Base-by-base conservation (phyloP, 352 stramenopile genomes). In the Phytophthora crassamura region DNA sequence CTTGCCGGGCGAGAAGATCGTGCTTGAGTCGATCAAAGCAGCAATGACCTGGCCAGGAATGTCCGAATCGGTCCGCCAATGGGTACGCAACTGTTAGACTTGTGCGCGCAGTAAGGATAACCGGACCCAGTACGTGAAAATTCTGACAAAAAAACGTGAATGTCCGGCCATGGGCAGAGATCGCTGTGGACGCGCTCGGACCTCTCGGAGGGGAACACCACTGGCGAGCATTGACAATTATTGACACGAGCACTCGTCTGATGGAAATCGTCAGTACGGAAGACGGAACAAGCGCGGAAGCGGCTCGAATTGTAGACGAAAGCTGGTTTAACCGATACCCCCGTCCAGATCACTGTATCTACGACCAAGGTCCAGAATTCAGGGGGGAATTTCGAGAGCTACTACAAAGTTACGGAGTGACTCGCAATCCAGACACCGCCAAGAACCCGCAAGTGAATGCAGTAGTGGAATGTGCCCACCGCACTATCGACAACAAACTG, bases 361-460 rank as follows among this genome's bases (percentile, higher is more conserved):
- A 43, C 14, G 47, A 58, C 15, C 38, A 52, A 53, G 57, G 57
- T 1, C 12, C 30, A 0, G 25, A 64, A n/a, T 52, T 64, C 36
- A 9, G 18, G 1, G 7, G 1, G 0, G 56, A 57, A 30, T 45
- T 64, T 45, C 6, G 1, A 14, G 38, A 57, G 15, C 22, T 64
- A 1, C 32, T 64, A 10, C 28, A 32, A 14, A 57, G 56, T 32
- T 64, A 50, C 7, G 36, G 45, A 1, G 46, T 56, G 6, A 7
- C 15, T 1, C 11, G n/a, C 1, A 14, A 2, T 6, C 2, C 20
- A 5, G 51, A 4, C 5, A 64, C 56, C 0, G 25, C 46, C 0
- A 56, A 57, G 14, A 64, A 51, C 15, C 56, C 46, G 7, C 56
- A 49, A 45, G 55, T 36, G 7, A 64, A 50, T 10, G 28, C 25